Evolutionary conservation across 139 green algal species (phyloP).

Genomic region (Chlorella sorokiniana): DNA sequence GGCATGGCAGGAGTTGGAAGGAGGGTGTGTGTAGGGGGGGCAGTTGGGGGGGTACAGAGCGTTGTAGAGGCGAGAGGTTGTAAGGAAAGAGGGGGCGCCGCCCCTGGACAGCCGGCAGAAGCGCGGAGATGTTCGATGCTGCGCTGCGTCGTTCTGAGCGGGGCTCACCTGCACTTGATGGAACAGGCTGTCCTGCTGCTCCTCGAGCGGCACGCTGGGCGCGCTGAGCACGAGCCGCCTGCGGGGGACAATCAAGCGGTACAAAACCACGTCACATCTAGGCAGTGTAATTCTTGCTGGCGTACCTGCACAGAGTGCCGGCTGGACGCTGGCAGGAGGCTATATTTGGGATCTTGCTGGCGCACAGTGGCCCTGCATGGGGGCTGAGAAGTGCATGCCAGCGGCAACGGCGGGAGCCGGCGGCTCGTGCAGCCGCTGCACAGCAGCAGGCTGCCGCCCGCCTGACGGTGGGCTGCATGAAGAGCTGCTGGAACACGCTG

Average conservation of each 20-base stretch:
- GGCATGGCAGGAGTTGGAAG: background rate
- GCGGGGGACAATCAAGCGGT: background rate
- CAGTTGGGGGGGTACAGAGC: no score
- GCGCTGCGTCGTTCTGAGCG: background rate
- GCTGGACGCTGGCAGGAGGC: no score
- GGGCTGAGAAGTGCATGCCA: background rate
- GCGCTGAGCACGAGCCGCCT: slow-evolving; percentile 69
- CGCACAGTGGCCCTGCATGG: no score
- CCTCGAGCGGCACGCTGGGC: slow-evolving; percentile 33
- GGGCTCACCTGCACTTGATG: slow-evolving; percentile 64
- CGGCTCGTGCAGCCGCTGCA: background rate
- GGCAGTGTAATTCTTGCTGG: no score
- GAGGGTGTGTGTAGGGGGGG: background rate
- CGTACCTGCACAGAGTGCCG: no score
- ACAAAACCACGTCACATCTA: no score
- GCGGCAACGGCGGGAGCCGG: background rate
- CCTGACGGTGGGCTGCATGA: slow-evolving; percentile 87
- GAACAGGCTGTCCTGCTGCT: slow-evolving; percentile 70
- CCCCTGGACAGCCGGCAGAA: no score
- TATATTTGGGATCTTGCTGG: no score
- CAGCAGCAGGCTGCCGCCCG: background rate
- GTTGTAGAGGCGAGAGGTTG: no score
- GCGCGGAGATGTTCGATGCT: no score
- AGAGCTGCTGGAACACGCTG: slow-evolving; percentile 92
- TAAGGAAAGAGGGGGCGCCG: no score